phyloP scores from a whole-genome alignment of 106 monocot genomes.

The Platanthera zijinensis region DNA sequence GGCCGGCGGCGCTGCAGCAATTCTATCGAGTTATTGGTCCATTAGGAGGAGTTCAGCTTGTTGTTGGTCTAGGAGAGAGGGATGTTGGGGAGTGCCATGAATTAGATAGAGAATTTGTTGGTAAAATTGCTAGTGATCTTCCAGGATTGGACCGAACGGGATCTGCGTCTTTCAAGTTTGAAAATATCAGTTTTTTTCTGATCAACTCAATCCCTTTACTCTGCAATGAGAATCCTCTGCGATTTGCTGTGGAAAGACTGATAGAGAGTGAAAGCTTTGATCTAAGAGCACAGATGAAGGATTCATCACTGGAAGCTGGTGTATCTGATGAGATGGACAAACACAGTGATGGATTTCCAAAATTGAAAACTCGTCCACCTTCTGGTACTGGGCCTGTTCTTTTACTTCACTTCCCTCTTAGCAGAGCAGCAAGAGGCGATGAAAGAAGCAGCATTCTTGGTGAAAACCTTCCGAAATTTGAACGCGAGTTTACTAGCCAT shows the following conservation, averaged over 20 bases:
- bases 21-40: constrained; percentile 47
- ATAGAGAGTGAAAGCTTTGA: constrained; percentile 47
- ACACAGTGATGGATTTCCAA: constrained; percentile 7
- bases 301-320: background rate
- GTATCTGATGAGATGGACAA: background rate
- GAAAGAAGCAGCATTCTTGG: background rate
- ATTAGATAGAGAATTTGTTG: constrained; percentile 26
- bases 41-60: constrained; percentile 29
- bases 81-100: constrained; percentile 45
- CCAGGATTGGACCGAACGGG: constrained; percentile 50
- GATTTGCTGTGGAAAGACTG: constrained; percentile 49
- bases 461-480: background rate
- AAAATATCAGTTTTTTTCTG: constrained; percentile 55
- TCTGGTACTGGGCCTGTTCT: constrained; percentile 54
- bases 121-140: constrained; percentile 25
- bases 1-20: constrained; percentile 34
- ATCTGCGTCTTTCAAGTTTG: constrained; percentile 36
- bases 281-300: constrained; percentile 9
- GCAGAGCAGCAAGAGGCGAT: background rate
- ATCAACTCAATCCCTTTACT: constrained; percentile 46
- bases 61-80: constrained; percentile 50
- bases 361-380: constrained; percentile 24
- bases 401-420: constrained; percentile 53
- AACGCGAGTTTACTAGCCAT: background rate
- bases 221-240: constrained; percentile 40